Evolutionary conservation across 257 asterid genomes (phyloP), one percentile per base, ranked within the genome.

Genomic region (Nicotiana undulata): DNA sequence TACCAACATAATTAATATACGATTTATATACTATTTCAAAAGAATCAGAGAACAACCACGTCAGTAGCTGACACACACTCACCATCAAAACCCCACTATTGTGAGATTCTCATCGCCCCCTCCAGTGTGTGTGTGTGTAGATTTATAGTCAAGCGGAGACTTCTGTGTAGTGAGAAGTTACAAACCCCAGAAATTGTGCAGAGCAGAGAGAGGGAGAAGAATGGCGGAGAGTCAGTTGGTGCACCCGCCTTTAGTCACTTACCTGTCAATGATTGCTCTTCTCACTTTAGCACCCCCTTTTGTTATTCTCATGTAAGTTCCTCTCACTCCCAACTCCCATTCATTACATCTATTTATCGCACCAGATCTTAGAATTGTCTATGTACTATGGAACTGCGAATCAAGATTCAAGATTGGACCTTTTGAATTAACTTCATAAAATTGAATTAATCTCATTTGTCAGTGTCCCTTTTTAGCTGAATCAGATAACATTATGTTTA

Each of bases 271-370:
- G 93, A 87, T 95, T 34, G 88, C 97, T 37, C 93, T 95, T 53
- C 97, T 93, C 66, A 79, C 97, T 64, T 83, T 90, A 75, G 92
- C 97, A 83, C 99, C 98, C 55, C 99, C 99, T 59, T 95, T 95
- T 80, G 99, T 93, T 40, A 93, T 95, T 88, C 95, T 95, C 13
- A 84, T 95, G 99, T 92, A 63, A 89, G 97, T 87, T 29, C 26
- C 12, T 4, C 3, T 8, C 26, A 9, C 9, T 51, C 49, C 28
- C 4, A 11, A 37, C 72, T 29, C 46, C 72, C 72, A 29, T 17
- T 16, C 72, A 29, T 17, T 64, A 31, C 20, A 13, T 70, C 20
- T 46, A 24, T 72, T 20, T 44, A 72, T 46, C 49, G 49, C 37
- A 72, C 59, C 37, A 13, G 5, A 46, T 72, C 59, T 13, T 6